Base-by-base conservation (phyloP, 345 rosid genomes). In the Schrenkiella parvula region DNA sequence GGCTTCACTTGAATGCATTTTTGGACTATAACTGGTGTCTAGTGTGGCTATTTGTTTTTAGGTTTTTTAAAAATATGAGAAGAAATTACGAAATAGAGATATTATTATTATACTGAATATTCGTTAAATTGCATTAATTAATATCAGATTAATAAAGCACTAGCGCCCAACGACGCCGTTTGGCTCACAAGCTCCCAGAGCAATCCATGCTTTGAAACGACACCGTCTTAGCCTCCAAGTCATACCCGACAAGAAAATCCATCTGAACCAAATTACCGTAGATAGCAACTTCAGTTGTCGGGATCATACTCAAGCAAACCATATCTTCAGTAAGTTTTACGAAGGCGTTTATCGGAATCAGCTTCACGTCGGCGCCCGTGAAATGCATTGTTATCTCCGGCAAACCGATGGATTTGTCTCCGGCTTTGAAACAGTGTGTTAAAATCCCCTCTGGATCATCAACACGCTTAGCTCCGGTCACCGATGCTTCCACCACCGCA, bases 361-460 rank as follows among this genome's bases (percentile, higher is more conserved):
- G 53, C 79, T 72, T 66, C 78, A 91, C 74, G 41, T 87, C 84
- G 0, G 84, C 92, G 4, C 69, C 67, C 0, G 74, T 71, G 28
- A 86, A 82, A 74, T 89, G 97, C 68, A 80, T 59, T 1, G 84
- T 88, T 11, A 87, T 78, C 14, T 23, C 11, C 6, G 95, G 95
- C 38, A 82, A 60, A 54, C 63, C 71, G 1, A 66, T 37, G 4
- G 21, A 60, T 1, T 46, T 43, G 9, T 12, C 32, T 17, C 19
- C 63, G 12, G 11, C 29, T n/a, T 12, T 29, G 37, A 79, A 83
- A 73, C 88, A 83, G 4, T 72, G 64, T 18, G 75, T 63, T 39
- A 84, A 54, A 2, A 66, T 10, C 4, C 81, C 82, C 8, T 50
- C 57, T 7, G 81, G 86, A 37, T 85, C 78, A 47, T 51, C 64